Conservation (phyloP, 2,329 filamentous ascomycete species). For the Leptographium flavum region DNA sequence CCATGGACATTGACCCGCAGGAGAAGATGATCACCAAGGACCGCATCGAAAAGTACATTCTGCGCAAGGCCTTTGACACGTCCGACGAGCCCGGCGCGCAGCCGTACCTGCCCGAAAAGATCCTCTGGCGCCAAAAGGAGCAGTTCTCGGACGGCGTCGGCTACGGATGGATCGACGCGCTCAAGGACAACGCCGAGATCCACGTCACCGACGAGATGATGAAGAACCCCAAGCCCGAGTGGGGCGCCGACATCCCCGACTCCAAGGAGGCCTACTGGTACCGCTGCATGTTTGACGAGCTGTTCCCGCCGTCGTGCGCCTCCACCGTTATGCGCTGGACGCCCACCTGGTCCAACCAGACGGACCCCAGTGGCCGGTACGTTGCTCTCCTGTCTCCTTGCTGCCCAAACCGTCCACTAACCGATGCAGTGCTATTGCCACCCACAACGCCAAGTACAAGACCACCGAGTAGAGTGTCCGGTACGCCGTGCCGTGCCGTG, state of each 20-base stretch:
- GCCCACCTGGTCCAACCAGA: constrained; percentile 93
- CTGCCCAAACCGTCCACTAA: constrained; percentile 7
- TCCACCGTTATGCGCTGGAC: constrained; percentile 93
- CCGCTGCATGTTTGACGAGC: constrained; percentile 95
- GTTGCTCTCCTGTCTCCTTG: constrained; percentile 11
- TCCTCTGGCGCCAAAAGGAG: constrained; percentile 98
- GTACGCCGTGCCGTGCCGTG: too few species aligned
- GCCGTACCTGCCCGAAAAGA: constrained; percentile 89
- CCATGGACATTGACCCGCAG: constrained; percentile 86
- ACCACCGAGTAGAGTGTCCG: constrained; percentile 13
- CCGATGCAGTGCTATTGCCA: constrained; percentile 55
- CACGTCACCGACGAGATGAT: constrained; percentile 94
- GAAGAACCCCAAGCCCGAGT: constrained; percentile 94
- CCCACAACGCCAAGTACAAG: constrained; percentile 62
- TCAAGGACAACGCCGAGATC: constrained; percentile 86
- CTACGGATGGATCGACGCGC: constrained; percentile 95
- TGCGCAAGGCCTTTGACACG: constrained; percentile 95
- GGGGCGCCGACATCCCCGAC: constrained; percentile 84
- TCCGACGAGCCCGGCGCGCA: constrained; percentile 64
- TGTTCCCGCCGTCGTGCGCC: constrained; percentile 85
- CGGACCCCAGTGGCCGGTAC: constrained; percentile 83
- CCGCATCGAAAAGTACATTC: constrained; percentile 91
- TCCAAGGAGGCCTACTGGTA: constrained; percentile 99
- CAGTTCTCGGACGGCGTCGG: constrained; percentile 98
- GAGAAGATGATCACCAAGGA: constrained; percentile 94